Base-by-base conservation (phyloP, 768 basidiomycete species). In the Rhodosporidiobolus odoratus region DNA sequence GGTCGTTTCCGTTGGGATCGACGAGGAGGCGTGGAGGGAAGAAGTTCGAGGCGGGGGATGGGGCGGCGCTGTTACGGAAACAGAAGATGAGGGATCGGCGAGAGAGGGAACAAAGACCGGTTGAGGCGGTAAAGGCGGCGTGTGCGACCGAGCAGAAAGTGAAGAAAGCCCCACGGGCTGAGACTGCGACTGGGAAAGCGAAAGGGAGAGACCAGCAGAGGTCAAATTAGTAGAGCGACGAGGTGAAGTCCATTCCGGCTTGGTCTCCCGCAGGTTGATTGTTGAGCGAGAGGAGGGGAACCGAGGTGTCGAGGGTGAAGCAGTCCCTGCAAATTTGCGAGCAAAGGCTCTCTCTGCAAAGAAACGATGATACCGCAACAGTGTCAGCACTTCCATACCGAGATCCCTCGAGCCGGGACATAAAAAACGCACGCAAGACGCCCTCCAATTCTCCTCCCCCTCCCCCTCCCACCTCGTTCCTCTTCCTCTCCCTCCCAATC, bases 1-100 rank as follows among this genome's bases (percentile, higher is more conserved):
- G 40, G 50, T 69, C 10, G 62, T 64, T 43, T 59, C 62, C 21
- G 68, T 69, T n/a, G n/a, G n/a, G n/a, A n/a, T n/a, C n/a, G n/a
- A n/a, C n/a, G n/a, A n/a, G 2, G 27, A 58, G 21, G 56, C 54
- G 32, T 27, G 52, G 17, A 58, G 54, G 38, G 54, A 58, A 1
- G 57, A 38, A 13, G 48, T 35, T 2, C 59, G n/a, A 16, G 47
- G 50, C 5, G 47, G 48, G 1, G 32, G 52, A 12, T 15, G 43
- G n/a, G n/a, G n/a, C n/a, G n/a, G n/a, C n/a, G n/a, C n/a, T n/a
- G n/a, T n/a, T n/a, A n/a, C n/a, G n/a, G n/a, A n/a, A n/a, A n/a
- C n/a, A n/a, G n/a, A n/a, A n/a, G n/a, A n/a, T n/a, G n/a, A n/a
- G 4, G 54, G 34, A 9, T 32, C 25, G 25, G 54, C 32, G 32